A percentile compares a stretch with the other conserved stretches of the same genome.
Conservation (phyloP, 2,329 filamentous ascomycete genomes). For the Fragosphaeria purpurea region DNA sequence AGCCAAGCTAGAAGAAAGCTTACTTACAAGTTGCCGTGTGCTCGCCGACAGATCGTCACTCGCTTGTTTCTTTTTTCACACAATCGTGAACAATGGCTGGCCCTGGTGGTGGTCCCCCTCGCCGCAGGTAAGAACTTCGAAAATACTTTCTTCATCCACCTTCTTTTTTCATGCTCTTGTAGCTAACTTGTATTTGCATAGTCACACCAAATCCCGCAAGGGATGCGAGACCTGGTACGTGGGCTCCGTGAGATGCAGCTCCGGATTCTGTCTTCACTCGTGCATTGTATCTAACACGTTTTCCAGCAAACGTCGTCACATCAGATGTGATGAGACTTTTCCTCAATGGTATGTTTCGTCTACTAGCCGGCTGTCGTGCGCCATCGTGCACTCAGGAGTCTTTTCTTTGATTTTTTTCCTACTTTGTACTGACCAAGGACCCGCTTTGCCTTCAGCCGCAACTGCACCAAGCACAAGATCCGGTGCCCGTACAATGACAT, state of each 20-base stretch:
- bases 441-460: slow-evolving; percentile 51
- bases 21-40: too few relatives aligned
- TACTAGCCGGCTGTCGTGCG: too few relatives aligned
- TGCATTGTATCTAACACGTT: slow-evolving; percentile 9
- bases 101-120: slow-evolving; percentile 86
- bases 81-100: slow-evolving; percentile 61
- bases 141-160: neutral
- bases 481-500: slow-evolving; percentile 96
- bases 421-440: neutral
- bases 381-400: too few relatives aligned
- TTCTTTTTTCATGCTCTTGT: neutral
- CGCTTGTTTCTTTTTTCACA: slow-evolving; percentile 20
- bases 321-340: slow-evolving; percentile 94
- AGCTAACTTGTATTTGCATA: slow-evolving; percentile 28
- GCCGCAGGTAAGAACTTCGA: slow-evolving; percentile 42
- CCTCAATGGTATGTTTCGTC: slow-evolving; percentile 71
- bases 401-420: neutral
- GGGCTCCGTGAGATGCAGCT: neutral
- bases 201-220: slow-evolving; percentile 98
- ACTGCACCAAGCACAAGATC: slow-evolving; percentile 98
- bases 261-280: neutral
- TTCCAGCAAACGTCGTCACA: slow-evolving; percentile 82
- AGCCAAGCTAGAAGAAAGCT: too few relatives aligned
- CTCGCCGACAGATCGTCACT: slow-evolving; percentile 5
- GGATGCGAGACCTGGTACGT: slow-evolving; percentile 83